Evolutionary conservation across 331 rosid species (phyloP), one percentile per base, ranked within the genome.

Genomic region (Erythrophleum ivorense): DNA sequence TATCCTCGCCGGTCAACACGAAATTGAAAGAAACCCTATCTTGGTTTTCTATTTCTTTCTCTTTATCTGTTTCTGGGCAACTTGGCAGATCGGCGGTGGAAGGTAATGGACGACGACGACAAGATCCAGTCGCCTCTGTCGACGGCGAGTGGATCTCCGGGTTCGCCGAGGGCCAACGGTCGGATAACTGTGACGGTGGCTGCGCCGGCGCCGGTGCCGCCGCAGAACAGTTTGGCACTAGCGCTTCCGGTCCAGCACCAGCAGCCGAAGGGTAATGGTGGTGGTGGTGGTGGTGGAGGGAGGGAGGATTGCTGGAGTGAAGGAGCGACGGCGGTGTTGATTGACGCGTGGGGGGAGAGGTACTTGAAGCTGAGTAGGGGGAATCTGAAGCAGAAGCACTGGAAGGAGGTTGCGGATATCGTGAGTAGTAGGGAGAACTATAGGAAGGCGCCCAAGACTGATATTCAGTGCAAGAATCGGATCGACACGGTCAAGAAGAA

Each of bases 291-390:
- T 1, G 98, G 99, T 0, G 95, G 98, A 1, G 98, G 99, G 15
- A 88, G 99, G 73, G 98, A 96, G 71, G 98, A 96, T 83, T 96
- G 98, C 73, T 96, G 99, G 99, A 94, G 98, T 82, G 97, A 96
- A 74, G 91, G 89, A 7, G 98, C 97, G 54, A 96, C 99, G 73
- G 87, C 93, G 71, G 95, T 96, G 78, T 82, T 96, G 90, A 96
- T 96, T 50, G 97, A 94, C 21, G 98, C 99, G 36, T 96, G 97
- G 99, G 98, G 99, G 11, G 98, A 92, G 85, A 86, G 99, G 88
- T 96, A 94, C 54, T 60, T 96, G 69, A 94, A 96, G 82, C 94
- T 96, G 60, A 96, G 98, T 83, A 82, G 98, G 31, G 99, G 98
- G 67, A 96, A 96, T 84, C 86, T 94, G 89, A 96, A 94, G 85